Percentiles rank a stretch among this genome's conserved stretches.
Evolutionary conservation across 2,329 filamentous ascomycete species (phyloP).

Genomic region (Pseudovirgaria hyperparasitica): DNA sequence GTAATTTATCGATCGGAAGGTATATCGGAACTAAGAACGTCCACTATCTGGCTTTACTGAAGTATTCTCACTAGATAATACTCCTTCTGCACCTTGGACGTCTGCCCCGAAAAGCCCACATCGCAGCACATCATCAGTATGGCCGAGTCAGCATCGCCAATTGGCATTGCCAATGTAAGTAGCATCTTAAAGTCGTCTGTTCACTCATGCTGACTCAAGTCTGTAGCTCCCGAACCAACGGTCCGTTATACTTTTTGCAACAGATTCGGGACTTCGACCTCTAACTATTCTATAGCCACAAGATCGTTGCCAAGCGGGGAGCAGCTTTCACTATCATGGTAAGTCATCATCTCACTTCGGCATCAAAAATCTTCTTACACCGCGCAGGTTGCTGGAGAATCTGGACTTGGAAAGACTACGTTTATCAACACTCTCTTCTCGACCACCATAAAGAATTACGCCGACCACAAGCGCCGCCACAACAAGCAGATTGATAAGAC

Average conservation of each 20-base stretch:
- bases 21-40: too few species aligned
- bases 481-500: slow-evolving; percentile 99
- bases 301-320: slow-evolving; percentile 70
- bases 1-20: too few species aligned
- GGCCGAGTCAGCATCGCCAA: slow-evolving; percentile 53
- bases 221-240: slow-evolving; percentile 55
- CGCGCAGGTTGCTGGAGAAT: slow-evolving; percentile 85
- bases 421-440: slow-evolving; percentile 99
- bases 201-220: slow-evolving; percentile 20
- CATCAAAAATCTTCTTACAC: slow-evolving; percentile 13
- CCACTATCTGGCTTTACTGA: too few species aligned
- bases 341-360: slow-evolving; percentile 16
- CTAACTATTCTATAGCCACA: slow-evolving; percentile 41
- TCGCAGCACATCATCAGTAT: slow-evolving; percentile 28
- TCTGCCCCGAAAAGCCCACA: too few species aligned
- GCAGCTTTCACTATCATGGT: slow-evolving; percentile 99
- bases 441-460: slow-evolving; percentile 99
- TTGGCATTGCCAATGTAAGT: slow-evolving; percentile 64
- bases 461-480: slow-evolving; percentile 98
- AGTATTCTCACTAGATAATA: too few species aligned
- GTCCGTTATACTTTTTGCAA: slow-evolving; percentile 26
- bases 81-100: too few species aligned
- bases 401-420: slow-evolving; percentile 95
- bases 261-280: slow-evolving; percentile 9
- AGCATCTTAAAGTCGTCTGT: slow-evolving; percentile 2